These are phyloP conservation scores for Panus rudis DNA, from an alignment of 768 basidiomycete species.

Conservation along the genomic window DNA sequence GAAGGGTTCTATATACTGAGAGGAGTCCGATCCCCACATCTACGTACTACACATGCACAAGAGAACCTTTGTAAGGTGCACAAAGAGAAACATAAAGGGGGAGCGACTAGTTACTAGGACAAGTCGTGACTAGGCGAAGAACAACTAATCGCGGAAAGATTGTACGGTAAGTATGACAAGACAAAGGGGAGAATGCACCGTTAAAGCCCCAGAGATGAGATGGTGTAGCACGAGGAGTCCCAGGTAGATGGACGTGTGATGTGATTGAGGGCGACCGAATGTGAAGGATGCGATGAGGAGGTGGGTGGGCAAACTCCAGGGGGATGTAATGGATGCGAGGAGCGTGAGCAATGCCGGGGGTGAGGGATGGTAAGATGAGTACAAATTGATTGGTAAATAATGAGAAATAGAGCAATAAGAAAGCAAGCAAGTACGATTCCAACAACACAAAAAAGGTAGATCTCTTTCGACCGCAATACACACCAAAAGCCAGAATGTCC, in stretches of 20 bases:
- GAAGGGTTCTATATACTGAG: no score
- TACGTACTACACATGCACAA: no score
- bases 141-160: neutral
- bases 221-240: neutral
- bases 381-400: neutral
- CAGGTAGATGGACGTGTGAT: neutral
- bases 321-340: neutral
- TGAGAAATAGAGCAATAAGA: neutral
- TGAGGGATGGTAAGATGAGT: neutral
- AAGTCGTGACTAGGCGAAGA: neutral
- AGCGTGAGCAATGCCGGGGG: neutral
- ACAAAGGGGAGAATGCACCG: no score
- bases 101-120: no score
- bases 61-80: no score
- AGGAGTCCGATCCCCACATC: no score
- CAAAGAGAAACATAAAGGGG: no score
- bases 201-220: no score
- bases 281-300: neutral
- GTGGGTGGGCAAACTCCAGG: neutral
- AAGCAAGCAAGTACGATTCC: neutral
- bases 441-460: no score
- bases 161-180: neutral
- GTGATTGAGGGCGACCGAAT: neutral
- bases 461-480: no score
- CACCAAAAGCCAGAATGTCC: no score